Percentiles rank a stretch among this genome's conserved stretches.
Evolutionary conservation across 805 yeast species (phyloP).

Genomic region (Candida bentonensis): DNA sequence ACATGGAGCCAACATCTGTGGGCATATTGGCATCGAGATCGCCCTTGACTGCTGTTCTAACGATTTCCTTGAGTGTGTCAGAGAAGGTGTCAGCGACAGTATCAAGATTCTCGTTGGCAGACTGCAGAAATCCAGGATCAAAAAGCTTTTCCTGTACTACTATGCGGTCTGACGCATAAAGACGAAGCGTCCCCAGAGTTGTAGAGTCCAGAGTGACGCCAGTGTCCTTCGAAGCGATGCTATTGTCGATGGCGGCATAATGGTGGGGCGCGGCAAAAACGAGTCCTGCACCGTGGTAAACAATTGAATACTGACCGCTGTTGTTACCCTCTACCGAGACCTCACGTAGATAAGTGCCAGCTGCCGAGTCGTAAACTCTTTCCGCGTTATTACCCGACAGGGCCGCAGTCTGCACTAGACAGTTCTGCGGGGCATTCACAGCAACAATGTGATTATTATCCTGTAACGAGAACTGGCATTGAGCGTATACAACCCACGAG

Average conservation of each 20-base stretch:
- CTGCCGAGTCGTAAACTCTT: slow-evolving; percentile 38
- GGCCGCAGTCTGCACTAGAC: slow-evolving; percentile 45
- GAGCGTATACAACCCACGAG: slow-evolving; percentile 55
- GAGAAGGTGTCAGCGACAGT: slow-evolving; percentile 23
- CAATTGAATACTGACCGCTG: slow-evolving; percentile 6
- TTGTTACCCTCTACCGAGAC: slow-evolving; percentile 27
- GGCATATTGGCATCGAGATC: slow-evolving; percentile 28
- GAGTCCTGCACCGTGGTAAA: slow-evolving; percentile 13
- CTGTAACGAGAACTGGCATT: slow-evolving; percentile 20
- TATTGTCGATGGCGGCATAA: slow-evolving; percentile 24
- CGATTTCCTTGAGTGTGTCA: slow-evolving; percentile 13
- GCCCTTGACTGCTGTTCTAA: slow-evolving; percentile 28
- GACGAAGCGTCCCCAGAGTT: not conserved
- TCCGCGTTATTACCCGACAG: slow-evolving; percentile 26
- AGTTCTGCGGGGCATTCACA: slow-evolving; percentile 30
- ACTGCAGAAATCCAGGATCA: slow-evolving; percentile 33
- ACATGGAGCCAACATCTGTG: slow-evolving; percentile 47
- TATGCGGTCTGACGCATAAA: slow-evolving; percentile 18
- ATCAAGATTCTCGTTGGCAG: slow-evolving; percentile 35
- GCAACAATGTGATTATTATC: slow-evolving; percentile 31
- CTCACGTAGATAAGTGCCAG: slow-evolving; percentile 45
- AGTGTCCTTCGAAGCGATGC: slow-evolving; percentile 30
- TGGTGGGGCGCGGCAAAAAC: slow-evolving; percentile 5
- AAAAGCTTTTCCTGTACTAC: slow-evolving; percentile 30
- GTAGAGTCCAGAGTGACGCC: slow-evolving; percentile 16